These are phyloP conservation scores for Chalciporus pseudorubinellus DNA, from an alignment of 768 basidiomycete genomes.

Conservation along the genomic window DNA sequence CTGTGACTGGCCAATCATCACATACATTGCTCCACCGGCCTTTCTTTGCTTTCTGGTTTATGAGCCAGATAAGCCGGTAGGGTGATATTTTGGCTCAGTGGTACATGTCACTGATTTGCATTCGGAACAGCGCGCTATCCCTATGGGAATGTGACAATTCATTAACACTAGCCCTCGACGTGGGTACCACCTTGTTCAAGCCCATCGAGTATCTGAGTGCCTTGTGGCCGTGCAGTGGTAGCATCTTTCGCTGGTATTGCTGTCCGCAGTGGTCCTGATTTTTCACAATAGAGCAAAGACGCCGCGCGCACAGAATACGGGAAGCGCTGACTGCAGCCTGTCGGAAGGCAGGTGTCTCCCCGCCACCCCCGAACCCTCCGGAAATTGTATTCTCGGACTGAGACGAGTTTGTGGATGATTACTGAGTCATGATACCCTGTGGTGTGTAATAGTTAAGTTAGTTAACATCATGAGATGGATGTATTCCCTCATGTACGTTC, in stretches of 20 bases:
- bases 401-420: background rate
- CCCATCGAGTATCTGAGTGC: slow-evolving; percentile 60
- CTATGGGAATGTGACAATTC: slow-evolving; percentile 63
- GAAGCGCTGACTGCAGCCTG: slow-evolving; percentile 48
- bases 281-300: slow-evolving; percentile 46
- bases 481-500: background rate
- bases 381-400: slow-evolving; percentile 3
- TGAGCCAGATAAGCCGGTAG: slow-evolving; percentile 63
- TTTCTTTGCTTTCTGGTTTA: slow-evolving; percentile 74
- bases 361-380: slow-evolving; percentile 36
- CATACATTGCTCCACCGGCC: slow-evolving; percentile 56
- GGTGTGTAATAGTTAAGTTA: background rate
- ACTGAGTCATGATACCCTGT: background rate
- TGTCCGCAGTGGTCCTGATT: slow-evolving; percentile 6
- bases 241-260: slow-evolving; percentile 12
- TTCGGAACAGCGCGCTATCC: slow-evolving; percentile 43
- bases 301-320: slow-evolving; percentile 45
- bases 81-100: slow-evolving; percentile 7
- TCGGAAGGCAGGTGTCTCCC: slow-evolving; percentile 42
- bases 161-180: slow-evolving; percentile 57
- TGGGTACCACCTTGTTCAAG: slow-evolving; percentile 57
- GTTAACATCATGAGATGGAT: background rate
- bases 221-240: slow-evolving; percentile 66
- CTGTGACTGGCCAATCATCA: slow-evolving; percentile 51
- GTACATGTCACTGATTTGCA: slow-evolving; percentile 13